Percentiles rank a stretch among this genome's conserved stretches.
These are phyloP conservation scores for Boletus sp. DNA, from an alignment of 768 basidiomycete species.

Conservation along the genomic window DNA sequence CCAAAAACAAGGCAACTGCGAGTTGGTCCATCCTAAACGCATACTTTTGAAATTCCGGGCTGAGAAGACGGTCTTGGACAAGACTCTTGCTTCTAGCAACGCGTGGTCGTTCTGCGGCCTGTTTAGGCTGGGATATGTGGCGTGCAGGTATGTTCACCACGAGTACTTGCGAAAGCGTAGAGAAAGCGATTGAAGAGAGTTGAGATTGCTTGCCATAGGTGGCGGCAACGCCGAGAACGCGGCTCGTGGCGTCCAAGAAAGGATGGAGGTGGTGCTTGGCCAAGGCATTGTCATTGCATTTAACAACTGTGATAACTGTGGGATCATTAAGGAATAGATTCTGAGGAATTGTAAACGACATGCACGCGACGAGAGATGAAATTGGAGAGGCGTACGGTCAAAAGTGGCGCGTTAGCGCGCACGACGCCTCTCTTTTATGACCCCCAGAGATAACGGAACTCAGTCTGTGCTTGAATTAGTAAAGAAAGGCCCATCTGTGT, in stretches of 20 bases:
- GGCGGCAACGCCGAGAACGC: constrained; percentile 42
- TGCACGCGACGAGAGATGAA: neutral
- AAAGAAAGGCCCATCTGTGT: neutral
- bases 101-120: neutral
- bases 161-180: constrained; percentile 35
- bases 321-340: constrained; percentile 30
- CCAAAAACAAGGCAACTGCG: constrained; percentile 37
- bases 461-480: neutral
- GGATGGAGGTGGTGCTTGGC: constrained; percentile 18
- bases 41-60: constrained; percentile 30
- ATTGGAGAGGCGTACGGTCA: constrained; percentile 1
- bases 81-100: constrained; percentile 15
- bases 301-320: constrained; percentile 27
- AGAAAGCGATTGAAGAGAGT: constrained; percentile 39
- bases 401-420: neutral
- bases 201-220: constrained; percentile 35
- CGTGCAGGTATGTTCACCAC: constrained; percentile 30
- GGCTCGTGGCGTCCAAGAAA: constrained; percentile 28
- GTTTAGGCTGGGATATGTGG: constrained; percentile 4
- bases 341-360: constrained; percentile 30
- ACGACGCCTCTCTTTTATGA: constrained; percentile 4
- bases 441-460: neutral
- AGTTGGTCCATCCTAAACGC: constrained; percentile 49
- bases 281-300: constrained; percentile 27
- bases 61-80: constrained; percentile 34